Conservation (phyloP, 441 rosid species). For the Gossypium davidsonii region DNA sequence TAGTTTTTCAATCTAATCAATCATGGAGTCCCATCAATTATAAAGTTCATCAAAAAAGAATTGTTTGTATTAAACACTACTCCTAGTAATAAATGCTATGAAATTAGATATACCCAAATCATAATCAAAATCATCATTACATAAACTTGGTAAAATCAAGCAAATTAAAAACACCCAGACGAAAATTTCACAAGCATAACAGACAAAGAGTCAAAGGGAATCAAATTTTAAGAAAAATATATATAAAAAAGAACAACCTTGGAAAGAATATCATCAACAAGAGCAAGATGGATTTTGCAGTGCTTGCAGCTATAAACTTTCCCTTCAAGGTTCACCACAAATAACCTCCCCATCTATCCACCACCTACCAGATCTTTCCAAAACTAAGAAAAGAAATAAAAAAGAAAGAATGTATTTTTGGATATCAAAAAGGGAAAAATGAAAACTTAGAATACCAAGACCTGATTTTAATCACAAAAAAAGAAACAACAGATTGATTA, state of each 20-base stretch:
- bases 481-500: background rate
- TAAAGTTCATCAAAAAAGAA: background rate
- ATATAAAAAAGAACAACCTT: constrained; percentile 44
- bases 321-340: constrained; percentile 83
- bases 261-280: constrained; percentile 65
- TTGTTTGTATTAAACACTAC: background rate
- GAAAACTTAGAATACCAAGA: background rate
- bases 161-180: background rate
- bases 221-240: background rate
- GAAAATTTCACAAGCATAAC: background rate
- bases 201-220: background rate
- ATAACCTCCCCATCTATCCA: constrained; percentile 77
- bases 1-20: constrained; percentile 3
- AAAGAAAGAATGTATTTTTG: background rate
- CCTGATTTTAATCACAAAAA: background rate
- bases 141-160: constrained; percentile 4
- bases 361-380: constrained; percentile 19
- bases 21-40: background rate
- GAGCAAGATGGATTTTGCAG: constrained; percentile 89
- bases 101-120: background rate
- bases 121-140: constrained; percentile 1
- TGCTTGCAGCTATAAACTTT: constrained; percentile 88
- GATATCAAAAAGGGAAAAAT: background rate
- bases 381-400: background rate
- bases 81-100: background rate